These are phyloP conservation scores for Suzukiozyma palmioleophila DNA, from an alignment of 1,139 yeast species.

Conservation along the genomic window DNA sequence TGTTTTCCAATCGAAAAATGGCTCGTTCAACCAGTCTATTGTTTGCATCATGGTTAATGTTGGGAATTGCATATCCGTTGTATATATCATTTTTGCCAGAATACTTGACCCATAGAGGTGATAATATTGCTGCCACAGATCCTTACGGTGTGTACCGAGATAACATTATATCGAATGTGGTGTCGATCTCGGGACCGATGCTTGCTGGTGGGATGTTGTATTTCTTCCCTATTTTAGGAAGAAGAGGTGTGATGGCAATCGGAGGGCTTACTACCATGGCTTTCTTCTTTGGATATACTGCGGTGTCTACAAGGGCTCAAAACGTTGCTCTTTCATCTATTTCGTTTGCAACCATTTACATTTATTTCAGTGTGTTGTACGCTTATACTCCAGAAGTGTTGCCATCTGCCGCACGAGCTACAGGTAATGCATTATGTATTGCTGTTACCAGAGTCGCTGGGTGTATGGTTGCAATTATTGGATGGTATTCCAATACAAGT, in stretches of 20 bases:
- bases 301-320: slow-evolving; percentile 45
- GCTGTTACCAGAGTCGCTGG: slow-evolving; percentile 45
- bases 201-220: slow-evolving; percentile 43
- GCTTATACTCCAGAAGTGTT: slow-evolving; percentile 60
- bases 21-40: slow-evolving; percentile 37
- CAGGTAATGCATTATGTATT: slow-evolving; percentile 52
- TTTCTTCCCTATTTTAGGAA: slow-evolving; percentile 44
- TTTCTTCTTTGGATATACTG: slow-evolving; percentile 53
- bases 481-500: slow-evolving; percentile 40
- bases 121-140: slow-evolving; percentile 30
- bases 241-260: slow-evolving; percentile 52
- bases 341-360: slow-evolving; percentile 45
- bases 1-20: slow-evolving; percentile 37
- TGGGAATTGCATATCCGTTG: slow-evolving; percentile 51
- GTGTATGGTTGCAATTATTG: slow-evolving; percentile 48
- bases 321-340: slow-evolving; percentile 52
- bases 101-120: slow-evolving; percentile 45
- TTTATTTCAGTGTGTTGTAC: slow-evolving; percentile 52
- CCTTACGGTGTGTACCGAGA: slow-evolving; percentile 46
- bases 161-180: slow-evolving; percentile 45
- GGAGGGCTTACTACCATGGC: slow-evolving; percentile 53
- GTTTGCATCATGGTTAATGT: slow-evolving; percentile 43
- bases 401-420: slow-evolving; percentile 52
- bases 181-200: slow-evolving; percentile 54
- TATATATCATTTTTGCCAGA: slow-evolving; percentile 49